Evolutionary conservation across 805 yeast genomes (phyloP), one percentile per base, ranked within the genome.

Genomic region (Barnettozyma sp.): DNA sequence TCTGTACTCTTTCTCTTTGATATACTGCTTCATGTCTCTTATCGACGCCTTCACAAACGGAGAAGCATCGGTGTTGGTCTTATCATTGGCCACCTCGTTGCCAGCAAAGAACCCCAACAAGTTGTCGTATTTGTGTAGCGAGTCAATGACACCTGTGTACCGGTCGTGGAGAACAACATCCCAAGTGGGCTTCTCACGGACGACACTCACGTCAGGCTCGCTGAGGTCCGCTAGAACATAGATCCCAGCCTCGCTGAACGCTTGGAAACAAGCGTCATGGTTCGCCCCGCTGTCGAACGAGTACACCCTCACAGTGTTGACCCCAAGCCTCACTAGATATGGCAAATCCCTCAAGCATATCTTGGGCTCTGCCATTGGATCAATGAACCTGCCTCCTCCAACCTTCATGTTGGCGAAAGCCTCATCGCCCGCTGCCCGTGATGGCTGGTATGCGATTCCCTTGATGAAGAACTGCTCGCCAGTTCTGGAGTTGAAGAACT

Each of bases 21-120:
- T 83, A 63, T 92, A 87, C 13, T 68, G 53, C 63, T 84, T 88
- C 55, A 73, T 71, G 58, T 90, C 98, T 62, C 98, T 80, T 43
- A 92, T 71, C 13, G 97, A 95, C 21, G 97, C 96, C 70, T 90
- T 92, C 39, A 92, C 95, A 60, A 78, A 90, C 2, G 97, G 86
- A 20, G 97, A 87, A 22, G 97, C 84, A 48, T 77, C 80, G 11
- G 97, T 83, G 61, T 85, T 88, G 33, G 86, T 65, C 29, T 62
- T 63, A 54, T 84, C 86, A 61, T 88, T 90, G 41, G 90, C 76
- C 36, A 92, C 97, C 70, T 90, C 98, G 62, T 92, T 92, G 43
- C 97, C 98, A 20, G 97, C 97, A 62, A 90, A 88, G 71, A 85
- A 88, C 3, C 97, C 98, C 44, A 90, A 68, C 14, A 85, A 73